These are phyloP conservation scores for Candida pseudofarinosa DNA, from an alignment of 805 yeast species.

Conservation along the genomic window DNA sequence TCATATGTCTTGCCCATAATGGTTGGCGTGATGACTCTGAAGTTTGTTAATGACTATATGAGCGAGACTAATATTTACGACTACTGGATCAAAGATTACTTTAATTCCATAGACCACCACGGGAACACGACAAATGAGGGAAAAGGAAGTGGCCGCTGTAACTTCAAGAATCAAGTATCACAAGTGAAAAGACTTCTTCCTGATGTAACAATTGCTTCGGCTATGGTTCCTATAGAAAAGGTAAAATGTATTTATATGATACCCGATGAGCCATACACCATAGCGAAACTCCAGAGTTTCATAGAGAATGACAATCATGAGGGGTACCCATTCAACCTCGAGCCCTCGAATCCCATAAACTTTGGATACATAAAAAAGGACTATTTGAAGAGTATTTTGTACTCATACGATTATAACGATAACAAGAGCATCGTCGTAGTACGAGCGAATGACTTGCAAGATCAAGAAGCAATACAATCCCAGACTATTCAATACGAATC, in stretches of 20 bases:
- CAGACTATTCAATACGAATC: conserved; percentile 23
- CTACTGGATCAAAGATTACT: conserved; percentile 27
- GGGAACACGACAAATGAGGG: conserved; percentile 21
- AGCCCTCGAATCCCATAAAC: conserved; percentile 19
- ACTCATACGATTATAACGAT: conserved; percentile 3
- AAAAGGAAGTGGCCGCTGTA: conserved; percentile 37
- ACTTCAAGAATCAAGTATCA: conserved; percentile 26
- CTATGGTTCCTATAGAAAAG: conserved; percentile 27
- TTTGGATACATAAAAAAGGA: conserved; percentile 35
- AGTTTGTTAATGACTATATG: conserved; percentile 65
- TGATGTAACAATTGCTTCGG: conserved; percentile 20
- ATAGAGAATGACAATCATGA: conserved; percentile 34
- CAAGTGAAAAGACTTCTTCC: conserved; percentile 28
- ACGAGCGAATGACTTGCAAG: conserved; percentile 18
- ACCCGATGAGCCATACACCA: conserved; percentile 22
- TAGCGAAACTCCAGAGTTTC: conserved; percentile 14
- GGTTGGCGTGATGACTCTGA: conserved; percentile 74
- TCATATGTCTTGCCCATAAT: conserved; percentile 81
- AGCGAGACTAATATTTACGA: conserved; percentile 64
- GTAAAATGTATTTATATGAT: conserved; percentile 27
- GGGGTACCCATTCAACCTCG: conserved; percentile 36
- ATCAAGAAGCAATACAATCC: conserved; percentile 16
- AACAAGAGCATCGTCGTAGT: conserved; percentile 7
- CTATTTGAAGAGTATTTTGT: conserved; percentile 14
- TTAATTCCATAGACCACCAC: conserved; percentile 17